phyloP scores from a whole-genome alignment of 1,139 yeast genomes.

The Taphrina flavorubra region DNA sequence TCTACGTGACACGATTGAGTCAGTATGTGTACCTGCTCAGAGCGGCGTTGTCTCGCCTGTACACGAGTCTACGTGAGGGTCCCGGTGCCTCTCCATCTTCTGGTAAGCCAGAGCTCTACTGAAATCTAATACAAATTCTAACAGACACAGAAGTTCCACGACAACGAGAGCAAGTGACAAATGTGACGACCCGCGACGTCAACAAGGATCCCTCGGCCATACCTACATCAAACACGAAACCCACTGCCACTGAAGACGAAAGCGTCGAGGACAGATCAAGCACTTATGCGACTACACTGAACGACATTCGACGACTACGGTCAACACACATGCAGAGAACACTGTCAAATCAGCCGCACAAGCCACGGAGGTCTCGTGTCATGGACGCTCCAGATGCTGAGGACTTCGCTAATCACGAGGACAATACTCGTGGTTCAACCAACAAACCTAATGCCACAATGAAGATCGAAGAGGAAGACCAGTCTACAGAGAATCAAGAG shows the following conservation, averaged over 20 bases:
- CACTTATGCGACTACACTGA: slow-evolving; percentile 68
- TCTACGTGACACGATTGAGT: slow-evolving; percentile 65
- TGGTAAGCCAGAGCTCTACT: slow-evolving; percentile 12
- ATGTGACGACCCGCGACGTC: neutral
- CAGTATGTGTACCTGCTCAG: slow-evolving; percentile 79
- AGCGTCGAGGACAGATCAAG: slow-evolving; percentile 3
- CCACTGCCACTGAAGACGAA: slow-evolving; percentile 23
- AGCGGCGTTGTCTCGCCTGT: slow-evolving; percentile 82
- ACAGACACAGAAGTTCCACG: neutral
- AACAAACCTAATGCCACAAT: neutral
- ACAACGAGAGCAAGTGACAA: neutral
- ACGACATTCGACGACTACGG: slow-evolving; percentile 77
- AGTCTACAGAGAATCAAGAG: neutral
- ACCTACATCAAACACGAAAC: neutral
- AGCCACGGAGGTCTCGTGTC: slow-evolving; percentile 64
- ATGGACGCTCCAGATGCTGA: slow-evolving; percentile 56
- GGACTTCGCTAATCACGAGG: neutral
- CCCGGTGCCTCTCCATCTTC: slow-evolving; percentile 38
- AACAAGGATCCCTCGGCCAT: neutral
- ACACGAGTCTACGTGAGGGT: slow-evolving; percentile 33
- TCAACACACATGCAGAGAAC: slow-evolving; percentile 71
- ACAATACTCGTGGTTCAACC: neutral
- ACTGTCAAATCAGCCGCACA: slow-evolving; percentile 63
- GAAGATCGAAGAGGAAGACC: slow-evolving; percentile 15
- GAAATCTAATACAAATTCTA: neutral